phyloP scores from a whole-genome alignment of 352 stramenopile genomes.

The Phytophthora megakarya region DNA sequence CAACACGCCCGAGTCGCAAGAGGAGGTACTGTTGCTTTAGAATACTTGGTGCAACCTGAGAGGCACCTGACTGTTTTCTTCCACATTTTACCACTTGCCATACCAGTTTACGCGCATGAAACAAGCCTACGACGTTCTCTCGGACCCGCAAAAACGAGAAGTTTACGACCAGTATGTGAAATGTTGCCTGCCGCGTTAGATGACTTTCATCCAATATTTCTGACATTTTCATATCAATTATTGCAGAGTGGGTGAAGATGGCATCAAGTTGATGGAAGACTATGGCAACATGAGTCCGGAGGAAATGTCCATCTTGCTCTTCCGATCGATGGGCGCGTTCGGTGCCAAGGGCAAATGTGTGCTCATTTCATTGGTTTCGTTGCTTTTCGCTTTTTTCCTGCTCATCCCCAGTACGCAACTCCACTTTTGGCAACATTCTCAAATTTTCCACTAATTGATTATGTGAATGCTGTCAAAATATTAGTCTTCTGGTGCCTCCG shows the following conservation, averaged over 20 bases:
- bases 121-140: constrained; percentile 93
- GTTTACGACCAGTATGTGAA: constrained; percentile 74
- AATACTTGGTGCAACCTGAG: background rate
- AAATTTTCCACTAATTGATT: constrained; percentile 16
- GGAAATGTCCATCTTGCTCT: constrained; percentile 69
- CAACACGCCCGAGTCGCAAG: constrained; percentile 80
- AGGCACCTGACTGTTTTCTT: background rate
- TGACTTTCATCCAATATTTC: background rate
- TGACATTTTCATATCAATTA: background rate
- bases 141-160: constrained; percentile 84
- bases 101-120: constrained; percentile 89
- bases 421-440: constrained; percentile 8
- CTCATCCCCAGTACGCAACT: constrained; percentile 77
- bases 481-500: constrained; percentile 85
- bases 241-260: constrained; percentile 79
- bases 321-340: constrained; percentile 77
- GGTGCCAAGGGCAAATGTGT: constrained; percentile 66
- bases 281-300: constrained; percentile 84
- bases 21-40: constrained; percentile 38
- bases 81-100: background rate
- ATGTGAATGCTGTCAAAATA: constrained; percentile 15
- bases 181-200: background rate
- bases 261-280: constrained; percentile 90
- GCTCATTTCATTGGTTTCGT: constrained; percentile 71
- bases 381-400: constrained; percentile 86